Conservation (phyloP, 371 early-diverging fungal genomes). For the Syncephalis plumigaleata region DNA sequence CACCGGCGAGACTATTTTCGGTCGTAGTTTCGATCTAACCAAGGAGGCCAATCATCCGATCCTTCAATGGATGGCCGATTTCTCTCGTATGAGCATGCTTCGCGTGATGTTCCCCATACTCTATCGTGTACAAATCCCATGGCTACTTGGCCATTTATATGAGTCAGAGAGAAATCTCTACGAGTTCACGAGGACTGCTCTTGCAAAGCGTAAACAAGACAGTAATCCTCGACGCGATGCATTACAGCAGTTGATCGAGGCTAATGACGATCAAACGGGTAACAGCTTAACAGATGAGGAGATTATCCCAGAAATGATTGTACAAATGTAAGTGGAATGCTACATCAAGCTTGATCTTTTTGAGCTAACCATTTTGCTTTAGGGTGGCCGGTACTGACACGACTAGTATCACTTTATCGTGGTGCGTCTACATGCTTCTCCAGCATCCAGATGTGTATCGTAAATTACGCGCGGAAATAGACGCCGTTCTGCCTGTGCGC, state of each 20-base stretch:
- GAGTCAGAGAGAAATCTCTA: background rate
- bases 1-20: background rate
- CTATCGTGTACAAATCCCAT: background rate
- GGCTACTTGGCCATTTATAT: background rate
- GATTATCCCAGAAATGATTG: background rate
- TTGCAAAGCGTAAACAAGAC: background rate
- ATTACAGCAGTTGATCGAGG: background rate
- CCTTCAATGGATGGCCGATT: background rate
- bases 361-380: background rate
- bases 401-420: background rate
- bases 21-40: background rate
- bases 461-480: conserved; percentile 2
- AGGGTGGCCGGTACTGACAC: conserved; percentile 7
- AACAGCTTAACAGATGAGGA: conserved; percentile 2
- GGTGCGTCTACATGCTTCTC: background rate
- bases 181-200: background rate
- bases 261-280: conserved; percentile 2
- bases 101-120: background rate
- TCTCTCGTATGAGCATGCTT: background rate
- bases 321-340: background rate
- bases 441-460: conserved; percentile 2
- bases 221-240: background rate
- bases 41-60: background rate
- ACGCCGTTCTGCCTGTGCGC: background rate
- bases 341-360: background rate